Conservation (phyloP, 1,284 basidiomycete genomes). For the Cutaneotrichosporon mucoides region DNA sequence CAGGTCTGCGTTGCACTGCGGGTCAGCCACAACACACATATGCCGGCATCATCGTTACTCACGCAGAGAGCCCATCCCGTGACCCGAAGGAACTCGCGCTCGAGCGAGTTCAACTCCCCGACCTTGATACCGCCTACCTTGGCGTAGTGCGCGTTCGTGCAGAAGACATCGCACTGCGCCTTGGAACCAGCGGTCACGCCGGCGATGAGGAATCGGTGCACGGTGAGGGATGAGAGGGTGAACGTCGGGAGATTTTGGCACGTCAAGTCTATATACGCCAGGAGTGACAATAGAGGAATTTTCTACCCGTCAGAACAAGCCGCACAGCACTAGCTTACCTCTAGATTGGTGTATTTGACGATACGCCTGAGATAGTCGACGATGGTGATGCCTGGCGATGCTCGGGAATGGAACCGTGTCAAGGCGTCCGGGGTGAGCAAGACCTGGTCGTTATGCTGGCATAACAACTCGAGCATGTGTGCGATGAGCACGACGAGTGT, state of each 20-base stretch:
- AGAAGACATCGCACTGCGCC: slow-evolving; percentile 87
- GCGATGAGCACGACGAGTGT: slow-evolving; percentile 80
- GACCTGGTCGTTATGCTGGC: slow-evolving; percentile 89
- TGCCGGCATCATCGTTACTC: slow-evolving; percentile 46
- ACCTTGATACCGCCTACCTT: slow-evolving; percentile 89
- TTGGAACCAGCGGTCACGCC: slow-evolving; percentile 83
- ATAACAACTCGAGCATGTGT: slow-evolving; percentile 88
- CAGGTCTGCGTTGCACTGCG: slow-evolving; percentile 47
- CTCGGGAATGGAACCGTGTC: slow-evolving; percentile 88
- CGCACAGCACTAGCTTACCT: slow-evolving; percentile 54
- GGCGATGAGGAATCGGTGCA: slow-evolving; percentile 90
- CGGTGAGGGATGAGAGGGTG: slow-evolving; percentile 87
- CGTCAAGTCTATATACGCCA: slow-evolving; percentile 93
- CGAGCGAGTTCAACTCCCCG: slow-evolving; percentile 82
- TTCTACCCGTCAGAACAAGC: slow-evolving; percentile 56
- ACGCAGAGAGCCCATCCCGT: slow-evolving; percentile 91
- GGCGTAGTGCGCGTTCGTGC: slow-evolving; percentile 85
- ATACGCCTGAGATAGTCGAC: slow-evolving; percentile 87
- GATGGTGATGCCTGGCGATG: slow-evolving; percentile 75
- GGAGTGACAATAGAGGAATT: slow-evolving; percentile 78
- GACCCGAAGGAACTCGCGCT: slow-evolving; percentile 81
- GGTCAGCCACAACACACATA: slow-evolving; percentile 3
- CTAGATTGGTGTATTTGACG: slow-evolving; percentile 85
- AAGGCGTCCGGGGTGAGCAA: slow-evolving; percentile 52
- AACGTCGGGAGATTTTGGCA: slow-evolving; percentile 78